Conservation (phyloP, 108 stramenopile species). For the Fragilaria crotonensis region DNA sequence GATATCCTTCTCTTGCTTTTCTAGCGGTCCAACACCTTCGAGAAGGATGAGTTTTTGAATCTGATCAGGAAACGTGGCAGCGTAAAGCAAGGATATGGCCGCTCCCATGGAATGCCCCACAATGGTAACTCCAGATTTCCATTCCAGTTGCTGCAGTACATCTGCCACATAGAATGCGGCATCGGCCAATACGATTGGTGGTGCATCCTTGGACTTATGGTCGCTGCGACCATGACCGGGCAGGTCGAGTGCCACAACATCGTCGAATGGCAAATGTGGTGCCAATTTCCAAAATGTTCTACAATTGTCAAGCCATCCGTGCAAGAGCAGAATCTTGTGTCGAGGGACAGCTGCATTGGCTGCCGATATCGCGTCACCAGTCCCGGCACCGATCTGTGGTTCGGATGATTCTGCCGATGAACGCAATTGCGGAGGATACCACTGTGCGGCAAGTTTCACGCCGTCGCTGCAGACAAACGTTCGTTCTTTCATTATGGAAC, state of each 20-base stretch:
- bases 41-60: conserved; percentile 45
- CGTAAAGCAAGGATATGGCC: conserved; percentile 36
- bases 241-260: conserved; percentile 50
- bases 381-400: too few species aligned
- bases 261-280: conserved; percentile 31
- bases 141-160: conserved; percentile 27
- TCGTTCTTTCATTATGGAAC: conserved; percentile 5
- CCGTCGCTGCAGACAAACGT: conserved; percentile 13
- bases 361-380: too few species aligned
- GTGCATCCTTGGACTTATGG: conserved; percentile 36
- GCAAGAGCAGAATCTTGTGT: conserved; percentile 44
- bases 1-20: conserved; percentile 31
- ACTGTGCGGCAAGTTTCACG: conserved; percentile 15
- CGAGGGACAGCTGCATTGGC: background rate
- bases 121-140: conserved; percentile 36
- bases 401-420: background rate
- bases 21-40: conserved; percentile 57
- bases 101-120: conserved; percentile 74
- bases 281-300: conserved; percentile 61
- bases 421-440: background rate
- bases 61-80: conserved; percentile 58
- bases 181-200: conserved; percentile 35
- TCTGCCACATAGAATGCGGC: conserved; percentile 49
- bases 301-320: conserved; percentile 80
- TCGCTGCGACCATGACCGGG: conserved; percentile 50